Evolutionary conservation across 139 green algal genomes (phyloP).

Genomic region (Asterochloris sp.): DNA sequence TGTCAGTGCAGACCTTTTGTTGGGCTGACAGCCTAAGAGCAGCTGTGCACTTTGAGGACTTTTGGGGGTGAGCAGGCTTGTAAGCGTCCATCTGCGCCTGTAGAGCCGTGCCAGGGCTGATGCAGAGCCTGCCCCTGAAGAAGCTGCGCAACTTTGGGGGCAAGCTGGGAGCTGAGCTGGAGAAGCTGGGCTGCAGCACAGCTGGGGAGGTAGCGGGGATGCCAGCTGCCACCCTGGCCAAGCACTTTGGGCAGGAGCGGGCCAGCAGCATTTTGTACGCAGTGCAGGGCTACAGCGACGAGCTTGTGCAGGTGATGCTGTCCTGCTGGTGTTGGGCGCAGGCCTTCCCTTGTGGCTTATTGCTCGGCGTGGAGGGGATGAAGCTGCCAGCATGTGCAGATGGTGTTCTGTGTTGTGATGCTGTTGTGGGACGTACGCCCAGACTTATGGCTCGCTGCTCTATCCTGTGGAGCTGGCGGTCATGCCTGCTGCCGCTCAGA

Average conservation of each 20-base stretch:
- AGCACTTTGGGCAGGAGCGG: constrained; percentile 33
- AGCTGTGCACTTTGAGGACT: not conserved
- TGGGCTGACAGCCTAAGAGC: not conserved
- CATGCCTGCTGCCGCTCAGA: too few species aligned
- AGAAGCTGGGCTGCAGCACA: constrained; percentile 47
- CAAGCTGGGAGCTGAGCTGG: constrained; percentile 73
- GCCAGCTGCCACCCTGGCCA: constrained; percentile 33
- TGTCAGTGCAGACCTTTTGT: not conserved
- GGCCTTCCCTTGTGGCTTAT: too few species aligned
- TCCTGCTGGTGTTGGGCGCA: not conserved
- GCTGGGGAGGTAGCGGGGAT: constrained; percentile 54
- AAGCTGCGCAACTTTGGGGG: constrained; percentile 88
- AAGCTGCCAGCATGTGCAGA: too few species aligned
- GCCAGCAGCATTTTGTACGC: constrained; percentile 28
- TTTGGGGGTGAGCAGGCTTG: not conserved
- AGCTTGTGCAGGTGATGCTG: constrained; percentile 18
- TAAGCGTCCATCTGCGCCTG: not conserved
- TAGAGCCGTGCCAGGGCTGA: constrained; percentile 29
- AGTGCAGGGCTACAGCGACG: constrained; percentile 31
- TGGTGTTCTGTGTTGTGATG: too few species aligned
- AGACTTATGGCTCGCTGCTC: too few species aligned
- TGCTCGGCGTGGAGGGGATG: too few species aligned
- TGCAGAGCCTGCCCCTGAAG: constrained; percentile 65
- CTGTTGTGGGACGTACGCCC: too few species aligned
- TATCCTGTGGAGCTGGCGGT: too few species aligned